Evolutionary conservation across 495 filamentous ascomycete genomes (phyloP), one percentile per base, ranked within the genome.

Genomic region (Penicillium cosmopolitanum): DNA sequence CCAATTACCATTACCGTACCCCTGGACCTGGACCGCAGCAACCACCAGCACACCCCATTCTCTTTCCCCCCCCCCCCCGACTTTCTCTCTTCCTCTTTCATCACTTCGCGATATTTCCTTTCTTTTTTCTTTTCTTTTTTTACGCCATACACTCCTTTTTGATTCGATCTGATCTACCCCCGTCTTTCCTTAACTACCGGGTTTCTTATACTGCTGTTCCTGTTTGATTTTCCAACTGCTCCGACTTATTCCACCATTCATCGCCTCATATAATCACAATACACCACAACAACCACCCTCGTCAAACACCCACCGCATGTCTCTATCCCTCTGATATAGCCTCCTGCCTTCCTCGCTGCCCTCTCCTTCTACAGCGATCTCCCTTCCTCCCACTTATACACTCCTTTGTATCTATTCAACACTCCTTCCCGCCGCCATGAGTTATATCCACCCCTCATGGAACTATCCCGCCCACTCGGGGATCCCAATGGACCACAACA

Each of bases 391-490:
- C 23, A 50, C 48, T 40, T 42, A 28, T 33, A 40, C 38, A 51
- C 33, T 47, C 13, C 46, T 44, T 18, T 23, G 47, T 47, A 23
- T 51, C 15, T 18, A 53, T 60, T 55, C 55, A 54, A 40, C 42
- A 48, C 53, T 51, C 53, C 28, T 25, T 46, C 42, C 50, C 52
- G 51, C 48, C 63, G 57, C 50, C 59, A 80, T 80, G 78, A 80
- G 74, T 44, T 80, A 77, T 38, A 68, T 79, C 11, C 77, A 80
- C 53, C 76, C 77, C 51, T 72, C 77, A 53, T 80, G 77, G 68
- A 67, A 72, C 35, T 80, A 75, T 57, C 51, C 67, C 21, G 62
- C 68, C 58, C 76, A 77, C 62, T 53, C 72, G 28, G 72, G 66
- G 10, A 62, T 78, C 25, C 74, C 74, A 21, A 73, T 78, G 65